Evolutionary conservation across 148 eudicot species (phyloP), one percentile per base, ranked within the genome.

Genomic region (Silene latifolia): DNA sequence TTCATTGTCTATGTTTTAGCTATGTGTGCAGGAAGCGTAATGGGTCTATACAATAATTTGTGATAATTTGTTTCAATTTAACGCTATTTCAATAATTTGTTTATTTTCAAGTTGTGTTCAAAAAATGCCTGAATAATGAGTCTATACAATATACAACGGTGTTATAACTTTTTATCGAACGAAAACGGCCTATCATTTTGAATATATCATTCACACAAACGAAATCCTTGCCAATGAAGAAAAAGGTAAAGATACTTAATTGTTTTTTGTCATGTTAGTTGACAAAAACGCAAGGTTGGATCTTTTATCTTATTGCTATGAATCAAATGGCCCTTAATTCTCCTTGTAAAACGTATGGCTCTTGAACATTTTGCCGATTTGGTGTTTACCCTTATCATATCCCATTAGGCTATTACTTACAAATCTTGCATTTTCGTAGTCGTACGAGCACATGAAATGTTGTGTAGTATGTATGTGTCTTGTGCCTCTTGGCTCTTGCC

Each of bases 191-290:
- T 35, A 35, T 3, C 39, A 35, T 25, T 21, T 48, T 48, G 14
- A 13, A 35, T 24, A 68, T 27, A 25, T 58, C 3, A 15, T 39
- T 27, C 10, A 10, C 67, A 73, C 7, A 21, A 61, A 73, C 10
- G 27, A 25, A 73, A 21, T 42, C 13, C 9, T 1, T 14, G 44
- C 46, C 23, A 32, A 57, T 27, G 39, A 57, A 29, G n/a, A 21
- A 70, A 46, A 54, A 53, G 63, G 25, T 8, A 51, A 32, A 48
- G 17, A 32, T 67, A 56, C 39, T 68, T 76, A 76, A 68, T 76
- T 58, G 68, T 9, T 69, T 73, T 72, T 76, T 76, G 67, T 76
- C 73, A 32, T 32, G 35, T 32, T 68, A 68, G 44, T 48, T 74
- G 54, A 48, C 70, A 63, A 59, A 64, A 17, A 9, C 35, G 7